phyloP scores from a whole-genome alignment of 805 yeast genomes.

The Zygotorulaspora danielsina region DNA sequence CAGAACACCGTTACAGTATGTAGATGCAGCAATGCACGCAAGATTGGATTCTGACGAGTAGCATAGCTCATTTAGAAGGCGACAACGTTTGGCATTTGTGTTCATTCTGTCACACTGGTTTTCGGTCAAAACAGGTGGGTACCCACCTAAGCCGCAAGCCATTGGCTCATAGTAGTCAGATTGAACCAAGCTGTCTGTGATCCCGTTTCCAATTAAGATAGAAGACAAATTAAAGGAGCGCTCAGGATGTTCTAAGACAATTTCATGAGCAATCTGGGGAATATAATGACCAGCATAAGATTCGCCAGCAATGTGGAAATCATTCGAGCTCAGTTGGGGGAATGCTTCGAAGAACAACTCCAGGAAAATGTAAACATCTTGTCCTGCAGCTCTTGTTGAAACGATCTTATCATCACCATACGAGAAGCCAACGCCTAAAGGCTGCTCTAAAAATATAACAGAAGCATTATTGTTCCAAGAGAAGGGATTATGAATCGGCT shows the following conservation, averaged over 20 bases:
- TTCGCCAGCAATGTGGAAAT: constrained; percentile 80
- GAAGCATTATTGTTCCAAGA: constrained; percentile 93
- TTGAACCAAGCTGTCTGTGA: constrained; percentile 80
- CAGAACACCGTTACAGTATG: constrained; percentile 70
- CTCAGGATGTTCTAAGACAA: constrained; percentile 41
- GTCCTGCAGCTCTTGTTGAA: constrained; percentile 76
- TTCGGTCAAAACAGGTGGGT: constrained; percentile 65
- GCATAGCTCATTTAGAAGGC: constrained; percentile 57
- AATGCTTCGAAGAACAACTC: constrained; percentile 78
- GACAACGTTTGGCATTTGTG: constrained; percentile 59
- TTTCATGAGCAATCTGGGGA: constrained; percentile 61
- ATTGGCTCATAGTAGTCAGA: constrained; percentile 79
- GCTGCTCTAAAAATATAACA: constrained; percentile 89
- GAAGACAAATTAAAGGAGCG: constrained; percentile 65
- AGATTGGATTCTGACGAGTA: constrained; percentile 59
- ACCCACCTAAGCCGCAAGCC: constrained; percentile 93
- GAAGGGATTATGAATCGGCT: constrained; percentile 72
- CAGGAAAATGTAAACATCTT: constrained; percentile 81
- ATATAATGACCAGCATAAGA: constrained; percentile 83
- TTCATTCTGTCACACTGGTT: constrained; percentile 65
- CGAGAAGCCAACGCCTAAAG: constrained; percentile 89
- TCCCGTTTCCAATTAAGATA: constrained; percentile 87
- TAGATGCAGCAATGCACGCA: constrained; percentile 77
- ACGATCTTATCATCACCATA: constrained; percentile 62
- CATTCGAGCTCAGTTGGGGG: constrained; percentile 58